phyloP scores from a whole-genome alignment of 2,329 filamentous ascomycete species.

The Aspergillus luchuensis region DNA sequence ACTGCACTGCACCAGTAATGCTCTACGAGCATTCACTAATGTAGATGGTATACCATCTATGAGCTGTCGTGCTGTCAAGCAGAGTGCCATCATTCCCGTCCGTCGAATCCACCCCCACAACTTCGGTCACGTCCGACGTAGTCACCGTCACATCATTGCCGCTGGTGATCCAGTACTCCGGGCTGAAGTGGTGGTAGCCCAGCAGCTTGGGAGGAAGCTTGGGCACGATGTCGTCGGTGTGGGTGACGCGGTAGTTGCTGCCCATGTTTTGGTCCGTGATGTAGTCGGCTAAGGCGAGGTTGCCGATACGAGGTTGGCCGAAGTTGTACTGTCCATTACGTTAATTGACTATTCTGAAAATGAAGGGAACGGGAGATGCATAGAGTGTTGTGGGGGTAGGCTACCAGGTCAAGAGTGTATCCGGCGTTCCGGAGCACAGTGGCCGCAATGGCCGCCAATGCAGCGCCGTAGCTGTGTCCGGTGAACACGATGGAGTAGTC shows the following conservation, averaged over 20 bases:
- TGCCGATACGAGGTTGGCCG: constrained; percentile 41
- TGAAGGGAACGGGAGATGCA: no score
- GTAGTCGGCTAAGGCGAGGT: constrained; percentile 32
- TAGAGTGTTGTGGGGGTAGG: constrained; percentile 13
- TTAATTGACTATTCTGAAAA: neutral
- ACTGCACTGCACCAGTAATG: no score
- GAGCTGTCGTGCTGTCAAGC: constrained; percentile 24
- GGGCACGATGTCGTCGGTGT: constrained; percentile 36
- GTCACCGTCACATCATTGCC: constrained; percentile 25
- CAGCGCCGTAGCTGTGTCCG: constrained; percentile 53
- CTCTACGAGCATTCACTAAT: constrained; percentile 12
- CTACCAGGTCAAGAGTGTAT: constrained; percentile 42
- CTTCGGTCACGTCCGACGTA: constrained; percentile 27
- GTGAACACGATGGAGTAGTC: constrained; percentile 46
- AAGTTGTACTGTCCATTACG: constrained; percentile 38
- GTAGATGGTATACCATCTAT: constrained; percentile 30
- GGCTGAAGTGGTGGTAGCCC: constrained; percentile 33
- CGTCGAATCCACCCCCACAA: constrained; percentile 28
- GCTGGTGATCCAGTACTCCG: constrained; percentile 38
- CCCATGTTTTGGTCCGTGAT: constrained; percentile 29
- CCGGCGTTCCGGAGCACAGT: constrained; percentile 44
- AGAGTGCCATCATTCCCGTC: constrained; percentile 30
- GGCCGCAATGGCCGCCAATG: constrained; percentile 50
- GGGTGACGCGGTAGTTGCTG: constrained; percentile 37
- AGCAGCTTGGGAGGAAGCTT: constrained; percentile 31